A percentile compares a stretch with the other conserved stretches of the same genome.
These are phyloP conservation scores for Penicillium samsonianum DNA, from an alignment of 495 filamentous ascomycete species.

Conservation along the genomic window DNA sequence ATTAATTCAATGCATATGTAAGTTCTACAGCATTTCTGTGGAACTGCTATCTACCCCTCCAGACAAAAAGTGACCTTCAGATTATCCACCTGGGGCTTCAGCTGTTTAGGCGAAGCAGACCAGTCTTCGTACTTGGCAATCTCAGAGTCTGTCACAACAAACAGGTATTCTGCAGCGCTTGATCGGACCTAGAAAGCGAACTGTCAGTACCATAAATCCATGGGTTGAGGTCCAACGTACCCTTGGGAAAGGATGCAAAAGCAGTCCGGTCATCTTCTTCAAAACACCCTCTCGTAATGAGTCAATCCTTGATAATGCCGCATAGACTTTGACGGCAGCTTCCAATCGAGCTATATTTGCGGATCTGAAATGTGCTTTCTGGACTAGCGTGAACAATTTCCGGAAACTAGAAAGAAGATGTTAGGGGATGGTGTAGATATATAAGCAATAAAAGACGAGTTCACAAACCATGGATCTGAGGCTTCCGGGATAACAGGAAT, in stretches of 20 bases:
- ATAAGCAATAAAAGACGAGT: too few species aligned
- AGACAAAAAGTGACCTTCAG: constrained; percentile 24
- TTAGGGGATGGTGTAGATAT: not conserved
- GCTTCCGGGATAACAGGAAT: constrained; percentile 17
- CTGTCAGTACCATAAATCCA: not conserved
- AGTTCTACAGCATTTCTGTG: not conserved
- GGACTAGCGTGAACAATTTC: constrained; percentile 64
- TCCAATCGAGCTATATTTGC: constrained; percentile 75
- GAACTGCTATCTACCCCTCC: not conserved
- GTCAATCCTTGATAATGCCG: constrained; percentile 54
- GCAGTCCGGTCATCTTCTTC: constrained; percentile 57
- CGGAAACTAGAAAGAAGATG: constrained; percentile 43
- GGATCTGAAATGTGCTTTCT: constrained; percentile 81
- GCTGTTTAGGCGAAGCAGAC: constrained; percentile 40
- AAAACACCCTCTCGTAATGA: constrained; percentile 46
- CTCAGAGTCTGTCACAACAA: constrained; percentile 37
- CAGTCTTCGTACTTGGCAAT: constrained; percentile 42
- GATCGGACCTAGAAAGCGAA: constrained; percentile 37
- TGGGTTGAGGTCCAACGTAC: constrained; percentile 28
- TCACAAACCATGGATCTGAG: constrained; percentile 26
- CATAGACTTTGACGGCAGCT: constrained; percentile 76
- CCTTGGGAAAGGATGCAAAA: constrained; percentile 65
- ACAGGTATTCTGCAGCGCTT: constrained; percentile 41
- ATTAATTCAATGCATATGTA: not conserved
- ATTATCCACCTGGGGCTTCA: constrained; percentile 41